Evolutionary conservation across 2,329 filamentous ascomycete genomes (phyloP).

Genomic region (Bipolaris victoriae): DNA sequence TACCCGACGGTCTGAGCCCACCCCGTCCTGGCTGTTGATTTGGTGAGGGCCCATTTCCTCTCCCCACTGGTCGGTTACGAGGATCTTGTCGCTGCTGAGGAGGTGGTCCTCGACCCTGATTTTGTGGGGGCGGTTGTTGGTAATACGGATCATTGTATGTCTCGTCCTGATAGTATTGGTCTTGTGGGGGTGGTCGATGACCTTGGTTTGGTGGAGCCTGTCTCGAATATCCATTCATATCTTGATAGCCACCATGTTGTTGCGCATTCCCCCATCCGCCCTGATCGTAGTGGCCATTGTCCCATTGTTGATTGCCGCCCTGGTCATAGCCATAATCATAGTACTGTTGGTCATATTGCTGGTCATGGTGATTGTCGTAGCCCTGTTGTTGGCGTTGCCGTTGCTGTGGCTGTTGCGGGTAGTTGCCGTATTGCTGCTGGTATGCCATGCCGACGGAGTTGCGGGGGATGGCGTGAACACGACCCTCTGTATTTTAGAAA

Average conservation of each 20-base stretch:
- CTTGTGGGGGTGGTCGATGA: constrained; percentile 24
- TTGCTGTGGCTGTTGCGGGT: constrained; percentile 40
- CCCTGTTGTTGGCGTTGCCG: constrained; percentile 32
- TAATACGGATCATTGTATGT: constrained; percentile 34
- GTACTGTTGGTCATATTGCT: constrained; percentile 36
- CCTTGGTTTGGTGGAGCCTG: constrained; percentile 23
- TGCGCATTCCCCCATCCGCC: constrained; percentile 37
- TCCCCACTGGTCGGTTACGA: constrained; percentile 32
- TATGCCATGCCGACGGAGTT: constrained; percentile 47
- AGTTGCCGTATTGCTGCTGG: constrained; percentile 47
- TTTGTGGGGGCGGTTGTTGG: constrained; percentile 34
- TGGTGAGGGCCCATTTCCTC: constrained; percentile 30
- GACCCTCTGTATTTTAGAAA: constrained; percentile 22
- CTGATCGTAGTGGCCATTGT: constrained; percentile 43
- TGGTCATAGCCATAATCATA: constrained; percentile 46
- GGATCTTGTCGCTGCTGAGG: constrained; percentile 38
- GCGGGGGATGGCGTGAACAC: constrained; percentile 23
- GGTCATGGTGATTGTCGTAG: constrained; percentile 31
- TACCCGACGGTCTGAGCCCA: constrained; percentile 39
- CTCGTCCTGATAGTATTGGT: constrained; percentile 38
- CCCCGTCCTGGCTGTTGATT: constrained; percentile 31
- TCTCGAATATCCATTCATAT: constrained; percentile 30
- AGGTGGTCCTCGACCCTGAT: constrained; percentile 23
- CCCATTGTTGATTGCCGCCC: constrained; percentile 43
- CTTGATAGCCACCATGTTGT: constrained; percentile 32